A percentile compares a stretch with the other conserved stretches of the same genome.
Conservation (phyloP, 2,329 filamentous ascomycete genomes). For the Colletotrichum sp. region DNA sequence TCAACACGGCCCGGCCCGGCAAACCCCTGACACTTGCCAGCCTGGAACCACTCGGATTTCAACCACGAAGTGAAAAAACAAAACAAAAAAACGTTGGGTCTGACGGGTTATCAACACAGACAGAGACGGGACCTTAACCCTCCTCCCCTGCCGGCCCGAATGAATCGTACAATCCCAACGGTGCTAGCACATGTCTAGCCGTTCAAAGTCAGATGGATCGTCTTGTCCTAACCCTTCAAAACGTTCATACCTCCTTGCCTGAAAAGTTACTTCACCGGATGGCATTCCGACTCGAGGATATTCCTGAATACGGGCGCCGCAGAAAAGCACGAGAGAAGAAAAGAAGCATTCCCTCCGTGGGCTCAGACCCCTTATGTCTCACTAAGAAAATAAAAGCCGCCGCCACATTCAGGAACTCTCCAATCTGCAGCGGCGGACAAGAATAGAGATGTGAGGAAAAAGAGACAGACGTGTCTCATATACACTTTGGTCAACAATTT, state of each 20-base stretch:
- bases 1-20: not conserved
- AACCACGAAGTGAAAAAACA: not conserved
- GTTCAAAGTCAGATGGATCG: not conserved
- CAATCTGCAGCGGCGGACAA: not conserved
- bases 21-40: not conserved
- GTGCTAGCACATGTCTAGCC: not conserved
- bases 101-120: not conserved
- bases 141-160: not conserved
- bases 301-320: not conserved
- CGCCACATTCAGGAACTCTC: not conserved
- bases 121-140: not conserved
- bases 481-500: conserved; percentile 3
- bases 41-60: not conserved
- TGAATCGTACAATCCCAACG: not conserved
- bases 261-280: not conserved
- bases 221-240: not conserved
- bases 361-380: not conserved
- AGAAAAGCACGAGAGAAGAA: not conserved
- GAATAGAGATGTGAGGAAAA: not conserved
- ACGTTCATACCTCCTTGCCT: not conserved
- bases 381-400: not conserved
- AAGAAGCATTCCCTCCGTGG: not conserved
- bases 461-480: not conserved
- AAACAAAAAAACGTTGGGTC: not conserved
- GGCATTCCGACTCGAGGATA: not conserved